A percentile compares a stretch with the other conserved stretches of the same genome.
phyloP scores from a whole-genome alignment of 768 basidiomycete genomes.

The Naematelia encephala region DNA sequence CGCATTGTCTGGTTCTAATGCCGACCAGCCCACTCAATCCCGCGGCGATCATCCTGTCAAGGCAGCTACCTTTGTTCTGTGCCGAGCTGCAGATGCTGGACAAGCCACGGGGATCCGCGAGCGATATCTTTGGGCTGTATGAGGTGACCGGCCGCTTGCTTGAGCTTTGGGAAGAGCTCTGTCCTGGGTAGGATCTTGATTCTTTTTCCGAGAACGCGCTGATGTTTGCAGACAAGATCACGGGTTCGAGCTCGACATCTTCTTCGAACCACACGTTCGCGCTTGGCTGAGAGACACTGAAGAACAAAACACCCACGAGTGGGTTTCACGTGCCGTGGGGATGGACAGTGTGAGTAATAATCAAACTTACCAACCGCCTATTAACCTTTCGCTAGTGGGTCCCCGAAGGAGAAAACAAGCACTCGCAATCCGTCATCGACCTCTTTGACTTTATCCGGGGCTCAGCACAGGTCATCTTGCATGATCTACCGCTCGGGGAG shows the following conservation, averaged over 20 bases:
- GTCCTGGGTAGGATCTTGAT: conserved; percentile 30
- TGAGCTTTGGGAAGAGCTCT: conserved; percentile 44
- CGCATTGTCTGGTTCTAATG: neutral
- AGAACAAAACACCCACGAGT: conserved; percentile 43
- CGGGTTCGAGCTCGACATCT: conserved; percentile 47
- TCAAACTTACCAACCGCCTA: too few species aligned
- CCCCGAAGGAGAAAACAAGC: conserved; percentile 43
- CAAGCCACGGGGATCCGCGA: conserved; percentile 29
- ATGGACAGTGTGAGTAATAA: conserved; percentile 50
- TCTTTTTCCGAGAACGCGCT: conserved; percentile 2
- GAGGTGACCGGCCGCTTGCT: conserved; percentile 37
- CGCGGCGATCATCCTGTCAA: conserved; percentile 44
- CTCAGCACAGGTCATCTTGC: conserved; percentile 36
- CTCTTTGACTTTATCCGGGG: conserved; percentile 47
- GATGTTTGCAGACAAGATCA: conserved; percentile 31
- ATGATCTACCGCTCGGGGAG: conserved; percentile 45
- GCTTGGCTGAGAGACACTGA: conserved; percentile 48
- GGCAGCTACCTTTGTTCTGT: conserved; percentile 48
- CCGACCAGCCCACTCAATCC: conserved; percentile 32
- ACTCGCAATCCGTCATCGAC: conserved; percentile 48
- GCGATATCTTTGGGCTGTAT: conserved; percentile 47
- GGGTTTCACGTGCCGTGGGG: conserved; percentile 47
- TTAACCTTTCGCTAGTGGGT: too few species aligned
- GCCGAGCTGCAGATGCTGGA: conserved; percentile 48
- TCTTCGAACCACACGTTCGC: conserved; percentile 49